Evolutionary conservation across 1,284 basidiomycete genomes (phyloP).

Genomic region (Rhodotorula sp.): DNA sequence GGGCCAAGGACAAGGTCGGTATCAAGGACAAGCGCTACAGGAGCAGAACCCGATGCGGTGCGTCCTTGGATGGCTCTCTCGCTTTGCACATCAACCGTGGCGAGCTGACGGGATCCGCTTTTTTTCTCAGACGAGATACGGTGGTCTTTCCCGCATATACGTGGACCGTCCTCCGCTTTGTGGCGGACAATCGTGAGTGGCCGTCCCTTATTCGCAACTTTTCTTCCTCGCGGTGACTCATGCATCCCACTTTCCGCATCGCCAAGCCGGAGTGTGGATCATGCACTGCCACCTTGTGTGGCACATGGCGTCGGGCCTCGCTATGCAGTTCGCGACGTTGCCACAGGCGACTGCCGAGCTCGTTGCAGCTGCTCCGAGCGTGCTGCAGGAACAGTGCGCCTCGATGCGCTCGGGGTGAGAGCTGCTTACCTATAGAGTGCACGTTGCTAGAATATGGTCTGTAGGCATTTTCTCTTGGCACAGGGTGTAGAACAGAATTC

Average conservation of each 20-base stretch:
- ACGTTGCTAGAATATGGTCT: no score
- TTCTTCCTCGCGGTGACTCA: not conserved
- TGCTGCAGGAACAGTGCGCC: slow-evolving; percentile 2
- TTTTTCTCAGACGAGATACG: slow-evolving; percentile 34
- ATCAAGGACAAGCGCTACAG: slow-evolving; percentile 46
- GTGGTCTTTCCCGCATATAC: slow-evolving; percentile 50
- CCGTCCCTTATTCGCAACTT: not conserved
- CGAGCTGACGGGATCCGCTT: not conserved
- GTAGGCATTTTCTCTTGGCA: no score
- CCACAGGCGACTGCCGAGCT: slow-evolving; percentile 30
- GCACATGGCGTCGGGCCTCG: slow-evolving; percentile 52
- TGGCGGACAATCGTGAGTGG: slow-evolving; percentile 47
- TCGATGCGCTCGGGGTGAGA: not conserved
- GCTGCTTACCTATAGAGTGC: no score
- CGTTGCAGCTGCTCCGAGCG: not conserved
- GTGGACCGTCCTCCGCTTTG: slow-evolving; percentile 49
- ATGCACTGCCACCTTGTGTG: slow-evolving; percentile 44
- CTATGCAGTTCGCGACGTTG: slow-evolving; percentile 50
- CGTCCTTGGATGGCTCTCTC: not conserved
- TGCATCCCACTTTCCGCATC: not conserved
- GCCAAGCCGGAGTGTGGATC: not conserved
- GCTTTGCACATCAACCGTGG: not conserved
- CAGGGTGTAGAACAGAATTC: no score
- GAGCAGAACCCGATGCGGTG: slow-evolving; percentile 46
- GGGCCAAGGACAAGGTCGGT: slow-evolving; percentile 47